Evolutionary conservation across 306 rosid genomes (phyloP), one percentile per base, ranked within the genome.

Genomic region (Prunus salicina): DNA sequence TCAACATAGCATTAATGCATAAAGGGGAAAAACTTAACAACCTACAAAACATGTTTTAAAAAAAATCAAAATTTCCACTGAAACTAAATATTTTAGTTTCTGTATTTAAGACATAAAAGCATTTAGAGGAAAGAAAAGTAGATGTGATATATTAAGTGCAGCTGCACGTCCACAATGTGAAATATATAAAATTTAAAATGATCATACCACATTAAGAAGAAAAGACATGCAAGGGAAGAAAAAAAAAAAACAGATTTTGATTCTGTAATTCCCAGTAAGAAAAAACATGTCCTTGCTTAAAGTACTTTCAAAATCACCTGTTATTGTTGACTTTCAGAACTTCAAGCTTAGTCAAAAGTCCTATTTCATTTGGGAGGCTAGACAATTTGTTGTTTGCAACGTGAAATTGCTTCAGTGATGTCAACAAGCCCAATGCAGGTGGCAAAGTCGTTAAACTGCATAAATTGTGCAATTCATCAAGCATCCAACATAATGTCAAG

Each of bases 361-460:
- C 85, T 61, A 94, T 85, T 84, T 92, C 97, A 79, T 50, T 61
- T 34, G 98, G 96, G 64, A 95, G 89, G 80, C 89, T 70, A 63
- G 71, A 77, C 87, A 92, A 84, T 79, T 85, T 82, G 89, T 95
- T 95, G 61, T 84, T 80, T 46, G 91, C 86, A 78, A 95, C 76
- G 85, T 87, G 81, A 65, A 95, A 88, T 83, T 90, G 88, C 81
- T 78, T 87, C 58, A 95, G 87, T 67, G 92, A 84, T 77, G 80
- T 82, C 76, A 95, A 80, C 45, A 81, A 83, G 71, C 92, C 95
- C 79, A 95, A 79, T 2, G 83, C 76, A 65, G 96, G 58, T 19
- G 98, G 89, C 80, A 95, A 82, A 67, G 73, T 77, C 50, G 90
- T 89, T 75, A 95, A 86, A 64, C 97, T 95, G 89, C 83, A 83